Base-by-base conservation (phyloP, 441 rosid species). In the Mallotus repandus region DNA sequence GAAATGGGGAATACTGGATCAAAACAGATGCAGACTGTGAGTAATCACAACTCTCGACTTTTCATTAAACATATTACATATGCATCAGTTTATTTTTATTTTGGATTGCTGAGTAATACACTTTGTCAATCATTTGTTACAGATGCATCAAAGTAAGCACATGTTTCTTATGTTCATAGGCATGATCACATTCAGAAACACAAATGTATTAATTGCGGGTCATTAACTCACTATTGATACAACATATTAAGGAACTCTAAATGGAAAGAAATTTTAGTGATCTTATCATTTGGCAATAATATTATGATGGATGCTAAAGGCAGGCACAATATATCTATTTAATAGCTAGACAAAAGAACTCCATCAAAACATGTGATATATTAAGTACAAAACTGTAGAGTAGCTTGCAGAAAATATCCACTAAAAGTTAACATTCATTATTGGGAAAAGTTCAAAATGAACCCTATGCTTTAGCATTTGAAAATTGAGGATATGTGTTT, bases 11-110 rank as follows among this genome's bases (percentile, higher is more conserved):
- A 83, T 86, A 87, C 88, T 94, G 97, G 97, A 91, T 94, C 89
- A 91, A 87, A 84, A 91, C 97, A 74, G 97, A 92, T 77, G 90
- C 87, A 77, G 91, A 94, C 76, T 94, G 97, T 92, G 87, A 94
- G 99, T 92, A 55, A 72, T 55, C 52, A 76, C 41, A 70, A 21
- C 22, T 58, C 72, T 70, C 68, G 57, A 60, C 54, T 50, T 55
- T 66, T 22, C 32, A 67, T 66, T 22, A 21, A 67, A 66, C 32
- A 71, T 38, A 66, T 38, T 38, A n/a, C 60, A 66, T 29, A 57
- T 13, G 29, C 21, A 58, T 60, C 41, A 45, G 54, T n/a, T 52
- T 16, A 64, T 59, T 46, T 60, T 43, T n/a, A 38, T 22, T 25
- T 35, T 58, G 54, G 63, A 18, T 76, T 46, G 21, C 63, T 18